Evolutionary conservation across 352 stramenopile genomes (phyloP).

Genomic region (Phytophthora pseudosyringae): DNA sequence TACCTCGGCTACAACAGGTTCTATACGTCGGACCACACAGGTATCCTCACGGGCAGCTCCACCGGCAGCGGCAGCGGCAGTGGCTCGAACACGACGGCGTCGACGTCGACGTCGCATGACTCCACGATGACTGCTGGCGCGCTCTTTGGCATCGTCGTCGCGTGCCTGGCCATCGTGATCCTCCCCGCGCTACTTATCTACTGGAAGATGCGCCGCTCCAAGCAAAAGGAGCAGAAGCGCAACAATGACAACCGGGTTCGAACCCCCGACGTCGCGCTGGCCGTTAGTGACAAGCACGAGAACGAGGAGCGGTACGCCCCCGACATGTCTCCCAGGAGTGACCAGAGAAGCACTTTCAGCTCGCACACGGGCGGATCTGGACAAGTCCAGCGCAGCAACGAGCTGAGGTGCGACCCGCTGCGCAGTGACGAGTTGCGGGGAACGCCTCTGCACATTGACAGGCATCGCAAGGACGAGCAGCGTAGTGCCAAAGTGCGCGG

Average conservation of each 20-base stretch:
- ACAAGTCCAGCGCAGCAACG: conserved; percentile 29
- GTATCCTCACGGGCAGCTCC: neutral
- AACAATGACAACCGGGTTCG: neutral
- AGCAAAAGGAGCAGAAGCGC: conserved; percentile 18
- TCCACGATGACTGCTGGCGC: conserved; percentile 28
- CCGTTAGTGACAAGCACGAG: conserved; percentile 37
- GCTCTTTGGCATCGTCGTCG: conserved; percentile 41
- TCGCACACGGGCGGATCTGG: conserved; percentile 25
- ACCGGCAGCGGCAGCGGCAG: conserved; percentile 15
- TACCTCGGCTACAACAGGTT: conserved; percentile 46
- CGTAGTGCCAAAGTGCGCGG: conserved; percentile 7
- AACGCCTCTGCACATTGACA: conserved; percentile 10
- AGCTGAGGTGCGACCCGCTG: conserved; percentile 26
- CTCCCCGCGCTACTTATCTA: conserved; percentile 36
- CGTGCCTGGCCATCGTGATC: conserved; percentile 36
- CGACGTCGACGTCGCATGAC: conserved; percentile 12
- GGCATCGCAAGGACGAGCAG: conserved; percentile 25
- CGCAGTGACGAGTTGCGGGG: conserved; percentile 19
- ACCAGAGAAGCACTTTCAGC: conserved; percentile 26
- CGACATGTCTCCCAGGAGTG: conserved; percentile 35
- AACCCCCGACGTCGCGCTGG: conserved; percentile 29
- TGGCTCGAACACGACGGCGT: conserved; percentile 10
- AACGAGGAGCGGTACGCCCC: conserved; percentile 34
- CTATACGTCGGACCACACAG: conserved; percentile 38
- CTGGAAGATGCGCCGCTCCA: conserved; percentile 28